Evolutionary conservation across 768 basidiomycete species (phyloP), one percentile per base, ranked within the genome.

Genomic region (Nidula microcarpa): DNA sequence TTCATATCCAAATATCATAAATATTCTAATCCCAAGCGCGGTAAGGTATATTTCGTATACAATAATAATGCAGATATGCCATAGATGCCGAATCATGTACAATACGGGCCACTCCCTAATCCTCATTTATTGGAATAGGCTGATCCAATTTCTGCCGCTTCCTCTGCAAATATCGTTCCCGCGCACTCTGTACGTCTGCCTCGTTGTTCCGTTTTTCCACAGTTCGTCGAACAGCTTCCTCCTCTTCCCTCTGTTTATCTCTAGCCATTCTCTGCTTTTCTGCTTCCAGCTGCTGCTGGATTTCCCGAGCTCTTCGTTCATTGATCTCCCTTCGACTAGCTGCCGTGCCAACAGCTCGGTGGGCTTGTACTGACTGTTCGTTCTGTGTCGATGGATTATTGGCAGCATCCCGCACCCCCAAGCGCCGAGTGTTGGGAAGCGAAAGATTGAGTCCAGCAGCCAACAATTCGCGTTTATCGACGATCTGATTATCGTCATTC

Each of bases 401-500:
- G 43, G 65, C 57, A 9, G 61, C 60, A 36, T 63, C 62, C 43
- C 75, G 74, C 47, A 76, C 63, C 13, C 85, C 85, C n/a, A 89
- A 73, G 49, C 77, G 76, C 53, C 92, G 79, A 5, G 90, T 92
- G 64, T 92, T 89, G 36, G 88, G 84, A 55, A 89, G 81, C 34
- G 91, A 85, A 44, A 98, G 78, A 65, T 99, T 99, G 52, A 99
- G 73, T 2, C 97, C 97, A 4, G 96, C 95, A 17, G 87, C 83
- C 44, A 98, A 76, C 6, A 99, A 74, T 50, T 95, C 91, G 52
- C 95, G 86, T 64, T 95, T 94, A 73, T 99, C 97, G 47, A 99
- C 88, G 45, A 98, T 94, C 66, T 95, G 91, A 61, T 94, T 95
- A 61, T 98, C 95, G 67, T 98, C 96, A 67, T 98, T 98, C 34